A percentile compares a stretch with the other conserved stretches of the same genome.
Evolutionary conservation across 306 rosid genomes (phyloP).

Genomic region (Gynostemma pentaphyllum): DNA sequence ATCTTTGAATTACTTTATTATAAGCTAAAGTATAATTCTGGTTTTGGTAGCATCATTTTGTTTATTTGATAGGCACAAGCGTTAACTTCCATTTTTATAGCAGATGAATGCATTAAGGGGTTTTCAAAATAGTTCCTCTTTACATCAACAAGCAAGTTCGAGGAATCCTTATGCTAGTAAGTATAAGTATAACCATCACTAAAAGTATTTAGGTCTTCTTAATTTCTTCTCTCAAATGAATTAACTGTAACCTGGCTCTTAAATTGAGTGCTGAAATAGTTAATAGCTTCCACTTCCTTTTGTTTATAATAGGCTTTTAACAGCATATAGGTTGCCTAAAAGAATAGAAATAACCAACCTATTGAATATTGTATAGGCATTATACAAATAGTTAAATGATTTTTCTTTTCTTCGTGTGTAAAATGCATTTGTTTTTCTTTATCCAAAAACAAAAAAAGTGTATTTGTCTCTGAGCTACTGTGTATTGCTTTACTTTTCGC

Average conservation of each 20-base stretch:
- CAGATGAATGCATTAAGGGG: slow-evolving; percentile 7
- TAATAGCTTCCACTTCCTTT: neutral
- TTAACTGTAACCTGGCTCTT: neutral
- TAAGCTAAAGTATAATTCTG: neutral
- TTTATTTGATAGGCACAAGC: neutral
- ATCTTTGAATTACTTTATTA: neutral
- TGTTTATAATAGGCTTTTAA: neutral
- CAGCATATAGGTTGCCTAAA: neutral
- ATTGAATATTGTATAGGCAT: neutral
- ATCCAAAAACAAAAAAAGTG: no score
- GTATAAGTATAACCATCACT: neutral
- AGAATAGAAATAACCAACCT: neutral
- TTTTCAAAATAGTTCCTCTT: neutral
- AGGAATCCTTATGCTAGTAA: neutral
- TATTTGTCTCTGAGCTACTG: no score
- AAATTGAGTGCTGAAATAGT: neutral
- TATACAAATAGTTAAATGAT: no score
- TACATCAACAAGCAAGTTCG: neutral
- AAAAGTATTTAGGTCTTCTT: neutral
- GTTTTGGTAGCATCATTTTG: neutral
- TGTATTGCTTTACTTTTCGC: no score
- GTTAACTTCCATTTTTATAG: neutral
- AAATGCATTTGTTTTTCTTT: no score
- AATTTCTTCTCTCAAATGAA: neutral
- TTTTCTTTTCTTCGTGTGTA: no score